Evolutionary conservation across 225 moss, liverwort and hornwort genomes (phyloP), one percentile per base, ranked within the genome.

Genomic region (Antitrichia curtipendula): DNA sequence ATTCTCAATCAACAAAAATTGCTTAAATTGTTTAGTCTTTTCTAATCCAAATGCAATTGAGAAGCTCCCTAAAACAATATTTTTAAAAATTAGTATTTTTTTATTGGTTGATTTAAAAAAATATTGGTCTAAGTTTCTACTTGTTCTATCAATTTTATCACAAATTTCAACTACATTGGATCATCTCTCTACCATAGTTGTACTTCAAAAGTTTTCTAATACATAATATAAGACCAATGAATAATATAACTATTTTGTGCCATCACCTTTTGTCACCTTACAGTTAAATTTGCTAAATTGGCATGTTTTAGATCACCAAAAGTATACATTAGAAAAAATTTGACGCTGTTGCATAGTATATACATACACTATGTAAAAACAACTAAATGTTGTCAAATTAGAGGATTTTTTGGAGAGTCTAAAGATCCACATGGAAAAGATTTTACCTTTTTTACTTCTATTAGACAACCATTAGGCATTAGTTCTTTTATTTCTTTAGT

Each of bases 1-100:
- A 5, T n/a, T 40, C 8, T 69, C 2, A 8, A 0, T 70, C 8
- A 70, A 25, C 0, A 41, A 70, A 70, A 5, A 40, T 12, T 38
- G 4, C 3, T 9, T 16, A 41, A 2, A 15, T 27, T 0, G 0
- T 27, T 16, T 43, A 41, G 5, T 41, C 5, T 43, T 16, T 25
- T 5, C 25, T 41, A 41, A 43, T 9, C 16, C 3, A 8, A 71
- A 16, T 45, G 9, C 9, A 27, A 40, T 69, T 24, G 24, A 69
- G 8, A 41, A 25, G 7, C 14, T 24, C 13, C 3, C 24, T 69
- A 69, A n/a, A 41, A 40, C 1, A 25, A 41, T 3, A 27, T 17
- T 28, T 17, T 72, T 10, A 1, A 10, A 29, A 29, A 47, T 47
- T 10, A 10, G 6, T 10, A 17, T 47, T 72, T 6, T n/a, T 72